Conservation (phyloP, 495 filamentous ascomycete genomes). For the Aspergillus asperescens region DNA sequence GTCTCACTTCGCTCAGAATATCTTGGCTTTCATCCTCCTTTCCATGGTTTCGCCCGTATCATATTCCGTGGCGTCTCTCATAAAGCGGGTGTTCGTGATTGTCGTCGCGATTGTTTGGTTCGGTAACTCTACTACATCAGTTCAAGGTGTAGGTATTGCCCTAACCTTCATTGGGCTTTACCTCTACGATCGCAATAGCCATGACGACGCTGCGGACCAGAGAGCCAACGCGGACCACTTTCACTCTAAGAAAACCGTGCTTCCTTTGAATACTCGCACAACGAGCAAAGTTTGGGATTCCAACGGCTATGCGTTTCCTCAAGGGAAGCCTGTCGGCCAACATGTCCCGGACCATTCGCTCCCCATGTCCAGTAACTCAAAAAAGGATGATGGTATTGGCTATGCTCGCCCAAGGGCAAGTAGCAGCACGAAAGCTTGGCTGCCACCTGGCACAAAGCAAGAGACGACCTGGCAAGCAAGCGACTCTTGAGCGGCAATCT, state of each 20-base stretch:
- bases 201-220: conserved; percentile 77
- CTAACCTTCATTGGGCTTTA: conserved; percentile 93
- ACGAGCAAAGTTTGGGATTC: conserved; percentile 35
- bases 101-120: conserved; percentile 95
- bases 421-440: conserved; percentile 56
- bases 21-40: conserved; percentile 86
- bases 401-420: conserved; percentile 48
- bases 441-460: conserved; percentile 69
- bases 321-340: conserved; percentile 24
- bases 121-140: conserved; percentile 71
- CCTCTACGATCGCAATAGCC: conserved; percentile 88
- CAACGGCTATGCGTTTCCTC: conserved; percentile 39
- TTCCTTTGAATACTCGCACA: conserved; percentile 57
- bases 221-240: conserved; percentile 52
- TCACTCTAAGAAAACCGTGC: conserved; percentile 56
- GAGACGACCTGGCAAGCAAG: conserved; percentile 73
- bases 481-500: conserved; percentile 32
- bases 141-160: conserved; percentile 79
- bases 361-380: conserved; percentile 40
- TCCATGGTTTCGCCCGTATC: conserved; percentile 93
- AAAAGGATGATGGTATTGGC: conserved; percentile 55
- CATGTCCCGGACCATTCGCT: conserved; percentile 23
- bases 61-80: conserved; percentile 89
- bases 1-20: conserved; percentile 95
- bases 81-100: conserved; percentile 97